Conservation (phyloP, 768 basidiomycete species). For the Psilocybe cubensis region DNA sequence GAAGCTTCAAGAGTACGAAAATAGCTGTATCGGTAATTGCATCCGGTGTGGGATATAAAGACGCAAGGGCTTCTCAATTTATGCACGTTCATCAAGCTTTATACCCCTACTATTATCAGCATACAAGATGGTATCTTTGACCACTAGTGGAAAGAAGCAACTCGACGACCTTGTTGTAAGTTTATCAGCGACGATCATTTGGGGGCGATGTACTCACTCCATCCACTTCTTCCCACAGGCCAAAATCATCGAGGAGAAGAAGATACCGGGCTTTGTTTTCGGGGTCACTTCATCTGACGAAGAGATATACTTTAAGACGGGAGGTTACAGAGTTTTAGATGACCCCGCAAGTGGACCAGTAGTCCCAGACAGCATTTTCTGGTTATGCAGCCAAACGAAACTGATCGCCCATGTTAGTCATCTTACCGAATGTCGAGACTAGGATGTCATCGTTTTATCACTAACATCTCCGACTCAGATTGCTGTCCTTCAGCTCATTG, state of each 20-base stretch:
- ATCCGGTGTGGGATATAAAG: no score
- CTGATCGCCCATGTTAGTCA: constrained; percentile 31
- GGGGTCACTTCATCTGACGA: constrained; percentile 30
- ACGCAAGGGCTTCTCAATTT: no score
- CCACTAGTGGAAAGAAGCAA: neutral
- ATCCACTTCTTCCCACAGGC: constrained; percentile 4
- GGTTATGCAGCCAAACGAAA: constrained; percentile 44
- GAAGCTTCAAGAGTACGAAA: no score
- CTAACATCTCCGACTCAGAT: constrained; percentile 18
- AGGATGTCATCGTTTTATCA: neutral
- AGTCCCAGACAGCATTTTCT: constrained; percentile 31
- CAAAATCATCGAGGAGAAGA: constrained; percentile 14
- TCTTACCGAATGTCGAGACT: neutral
- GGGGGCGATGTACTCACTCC: no score
- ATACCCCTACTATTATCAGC: neutral
- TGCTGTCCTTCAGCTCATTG: constrained; percentile 33
- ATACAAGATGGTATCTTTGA: neutral
- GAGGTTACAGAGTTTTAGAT: constrained; percentile 23
- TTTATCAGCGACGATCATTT: no score
- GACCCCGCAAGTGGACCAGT: constrained; percentile 29
- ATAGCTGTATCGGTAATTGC: no score
- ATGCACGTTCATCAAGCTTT: neutral
- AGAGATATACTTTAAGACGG: constrained; percentile 29
- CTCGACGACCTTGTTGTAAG: neutral
- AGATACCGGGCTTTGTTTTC: constrained; percentile 28